A percentile compares a stretch with the other conserved stretches of the same genome.
Evolutionary conservation across 2,329 filamentous ascomycete species (phyloP).

Genomic region (Fonsecaea monophora): DNA sequence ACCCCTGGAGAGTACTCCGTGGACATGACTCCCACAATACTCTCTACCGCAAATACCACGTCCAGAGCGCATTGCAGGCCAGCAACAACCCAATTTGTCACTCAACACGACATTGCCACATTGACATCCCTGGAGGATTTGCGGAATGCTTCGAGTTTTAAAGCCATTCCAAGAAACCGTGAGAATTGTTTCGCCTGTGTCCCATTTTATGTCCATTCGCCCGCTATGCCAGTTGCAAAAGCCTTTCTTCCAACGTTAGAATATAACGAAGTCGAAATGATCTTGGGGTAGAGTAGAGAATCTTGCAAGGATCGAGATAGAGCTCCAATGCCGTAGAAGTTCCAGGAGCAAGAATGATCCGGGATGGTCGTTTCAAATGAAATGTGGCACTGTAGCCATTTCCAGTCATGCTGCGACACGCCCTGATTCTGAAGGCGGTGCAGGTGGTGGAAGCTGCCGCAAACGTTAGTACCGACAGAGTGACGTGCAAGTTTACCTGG

Average conservation of each 20-base stretch:
- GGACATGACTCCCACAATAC: slow-evolving; percentile 11
- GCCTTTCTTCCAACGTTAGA: slow-evolving; percentile 13
- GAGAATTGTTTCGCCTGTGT: slow-evolving; percentile 5
- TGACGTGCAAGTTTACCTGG: background rate
- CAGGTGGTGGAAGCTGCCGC: slow-evolving; percentile 42
- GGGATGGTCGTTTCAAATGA: slow-evolving; percentile 33
- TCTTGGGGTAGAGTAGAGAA: slow-evolving; percentile 38
- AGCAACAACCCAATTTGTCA: slow-evolving; percentile 1
- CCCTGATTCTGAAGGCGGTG: slow-evolving; percentile 39
- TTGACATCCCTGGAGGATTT: background rate
- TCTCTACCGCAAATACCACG: background rate
- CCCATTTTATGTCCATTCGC: slow-evolving; percentile 29
- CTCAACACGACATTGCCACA: background rate
- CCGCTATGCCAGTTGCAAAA: slow-evolving; percentile 35
- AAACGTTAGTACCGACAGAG: slow-evolving; percentile 16
- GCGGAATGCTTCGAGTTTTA: background rate
- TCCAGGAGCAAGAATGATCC: slow-evolving; percentile 8
- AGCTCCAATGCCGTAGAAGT: slow-evolving; percentile 14
- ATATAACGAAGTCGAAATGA: slow-evolving; percentile 22
- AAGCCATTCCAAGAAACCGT: slow-evolving; percentile 5
- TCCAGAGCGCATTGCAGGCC: background rate
- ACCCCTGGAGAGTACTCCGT: slow-evolving; percentile 10
- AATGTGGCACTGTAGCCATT: slow-evolving; percentile 38
- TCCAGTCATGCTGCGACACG: slow-evolving; percentile 41
- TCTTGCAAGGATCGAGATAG: slow-evolving; percentile 10